Percentiles rank a stretch among this genome's conserved stretches.
Evolutionary conservation across 768 basidiomycete genomes (phyloP).

Genomic region (Russula foetens): DNA sequence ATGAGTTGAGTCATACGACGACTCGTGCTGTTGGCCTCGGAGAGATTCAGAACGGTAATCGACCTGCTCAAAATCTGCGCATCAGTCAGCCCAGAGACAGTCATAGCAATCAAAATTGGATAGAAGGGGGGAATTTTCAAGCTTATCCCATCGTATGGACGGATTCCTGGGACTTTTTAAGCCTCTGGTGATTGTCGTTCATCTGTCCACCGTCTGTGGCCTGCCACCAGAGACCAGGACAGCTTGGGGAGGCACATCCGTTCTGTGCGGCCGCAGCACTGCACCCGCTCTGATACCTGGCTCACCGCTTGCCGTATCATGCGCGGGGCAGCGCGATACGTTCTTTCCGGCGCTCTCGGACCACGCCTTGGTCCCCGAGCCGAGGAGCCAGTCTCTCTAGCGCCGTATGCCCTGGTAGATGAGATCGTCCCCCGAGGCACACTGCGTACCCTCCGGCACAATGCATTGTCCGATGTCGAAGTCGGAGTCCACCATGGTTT

Average conservation of each 20-base stretch:
- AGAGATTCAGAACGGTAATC: too few relatives aligned
- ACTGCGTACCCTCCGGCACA: conserved; percentile 35
- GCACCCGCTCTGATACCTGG: not conserved
- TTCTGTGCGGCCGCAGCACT: not conserved
- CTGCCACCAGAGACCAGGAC: too few relatives aligned
- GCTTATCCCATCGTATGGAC: conserved; percentile 55
- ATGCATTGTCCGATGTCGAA: conserved; percentile 51
- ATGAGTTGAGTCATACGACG: conserved; percentile 58
- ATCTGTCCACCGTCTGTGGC: conserved; percentile 72
- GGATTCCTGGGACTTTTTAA: conserved; percentile 70
- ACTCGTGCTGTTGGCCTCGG: conserved; percentile 44
- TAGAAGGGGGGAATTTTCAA: too few relatives aligned
- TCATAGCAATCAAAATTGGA: not conserved
- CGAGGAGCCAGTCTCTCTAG: conserved; percentile 41
- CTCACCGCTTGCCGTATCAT: conserved; percentile 2
- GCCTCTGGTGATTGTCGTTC: conserved; percentile 60
- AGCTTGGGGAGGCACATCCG: too few relatives aligned
- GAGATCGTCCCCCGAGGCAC: conserved; percentile 52
- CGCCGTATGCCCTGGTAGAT: conserved; percentile 56
- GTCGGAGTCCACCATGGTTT: conserved; percentile 56
- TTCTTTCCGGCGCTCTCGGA: conserved; percentile 24
- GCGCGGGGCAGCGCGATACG: conserved; percentile 27
- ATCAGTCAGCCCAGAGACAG: not conserved
- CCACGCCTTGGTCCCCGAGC: conserved; percentile 36
- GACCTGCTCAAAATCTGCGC: too few relatives aligned